Conservation (phyloP, 371 early-diverging fungal genomes). For the Thermomucor indicae-seudaticae region DNA sequence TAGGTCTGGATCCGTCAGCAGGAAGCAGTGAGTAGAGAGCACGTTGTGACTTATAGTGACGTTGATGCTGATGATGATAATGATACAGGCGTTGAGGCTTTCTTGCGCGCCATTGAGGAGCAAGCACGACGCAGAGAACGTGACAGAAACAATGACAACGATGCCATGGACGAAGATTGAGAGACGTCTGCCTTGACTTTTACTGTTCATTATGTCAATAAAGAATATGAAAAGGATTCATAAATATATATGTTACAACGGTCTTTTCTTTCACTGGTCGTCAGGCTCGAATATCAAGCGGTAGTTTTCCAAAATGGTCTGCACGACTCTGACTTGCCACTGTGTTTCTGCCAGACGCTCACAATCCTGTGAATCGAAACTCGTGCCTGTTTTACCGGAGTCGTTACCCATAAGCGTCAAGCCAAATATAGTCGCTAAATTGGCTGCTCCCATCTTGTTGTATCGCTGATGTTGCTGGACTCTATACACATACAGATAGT, state of each 20-base stretch:
- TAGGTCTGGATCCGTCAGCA: constrained; percentile 58
- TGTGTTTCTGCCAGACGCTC: constrained; percentile 51
- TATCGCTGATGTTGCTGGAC: constrained; percentile 69
- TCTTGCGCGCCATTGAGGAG: constrained; percentile 59
- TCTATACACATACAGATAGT: no score
- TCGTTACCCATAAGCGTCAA: constrained; percentile 77
- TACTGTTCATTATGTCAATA: no score
- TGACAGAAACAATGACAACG: constrained; percentile 14
- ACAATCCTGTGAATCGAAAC: constrained; percentile 22
- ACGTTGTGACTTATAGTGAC: not conserved
- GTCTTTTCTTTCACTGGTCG: constrained; percentile 27
- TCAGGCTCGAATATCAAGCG: constrained; percentile 60
- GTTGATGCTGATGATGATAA: not conserved
- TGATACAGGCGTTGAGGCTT: constrained; percentile 58
- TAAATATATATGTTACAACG: no score
- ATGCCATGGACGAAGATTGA: constrained; percentile 39
- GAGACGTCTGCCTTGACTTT: no score
- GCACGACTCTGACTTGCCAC: constrained; percentile 54
- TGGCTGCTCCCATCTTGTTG: constrained; percentile 85
- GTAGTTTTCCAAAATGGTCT: constrained; percentile 58
- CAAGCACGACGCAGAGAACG: constrained; percentile 47
- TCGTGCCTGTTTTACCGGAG: constrained; percentile 12
- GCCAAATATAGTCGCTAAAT: constrained; percentile 88
- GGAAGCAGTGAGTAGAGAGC: constrained; percentile 17
- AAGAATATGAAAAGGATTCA: no score